phyloP scores from a whole-genome alignment of 768 basidiomycete genomes.

The Pholiota microspora region DNA sequence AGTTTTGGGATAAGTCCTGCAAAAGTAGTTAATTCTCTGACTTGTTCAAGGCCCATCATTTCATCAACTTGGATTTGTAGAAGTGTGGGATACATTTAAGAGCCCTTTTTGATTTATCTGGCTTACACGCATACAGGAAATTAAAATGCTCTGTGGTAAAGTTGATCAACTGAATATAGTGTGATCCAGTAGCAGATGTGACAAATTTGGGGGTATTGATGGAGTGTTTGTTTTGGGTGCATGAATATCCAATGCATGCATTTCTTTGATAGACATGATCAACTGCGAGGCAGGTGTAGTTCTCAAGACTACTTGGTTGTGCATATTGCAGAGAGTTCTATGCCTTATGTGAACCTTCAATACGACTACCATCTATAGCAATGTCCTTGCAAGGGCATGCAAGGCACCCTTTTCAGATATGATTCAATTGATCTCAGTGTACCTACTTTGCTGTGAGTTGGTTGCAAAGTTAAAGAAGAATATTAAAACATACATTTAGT shows the following conservation, averaged over 20 bases:
- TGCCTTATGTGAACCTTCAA: conserved; percentile 10
- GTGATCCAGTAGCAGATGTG: not conserved
- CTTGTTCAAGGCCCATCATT: not conserved
- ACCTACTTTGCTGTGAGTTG: not conserved
- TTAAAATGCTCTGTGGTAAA: not conserved
- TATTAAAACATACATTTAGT: conserved; percentile 2
- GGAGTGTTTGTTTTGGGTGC: not conserved
- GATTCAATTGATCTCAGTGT: not conserved
- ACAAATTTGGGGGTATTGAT: not conserved
- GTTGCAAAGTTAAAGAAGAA: not conserved
- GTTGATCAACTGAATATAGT: conserved; percentile 3
- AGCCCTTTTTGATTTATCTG: not conserved
- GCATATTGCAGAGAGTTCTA: conserved; percentile 5
- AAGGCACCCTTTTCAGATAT: conserved; percentile 8
- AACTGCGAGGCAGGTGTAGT: conserved; percentile 2
- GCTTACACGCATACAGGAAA: not conserved
- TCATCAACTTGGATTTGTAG: not conserved
- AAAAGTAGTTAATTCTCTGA: not conserved
- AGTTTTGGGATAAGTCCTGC: not conserved
- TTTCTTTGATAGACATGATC: conserved; percentile 9
- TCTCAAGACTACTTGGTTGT: conserved; percentile 5
- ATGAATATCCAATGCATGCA: not conserved
- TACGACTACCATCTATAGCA: conserved; percentile 7
- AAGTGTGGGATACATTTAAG: not conserved
- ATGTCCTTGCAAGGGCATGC: not conserved